Evolutionary conservation across 148 eudicot genomes (phyloP), one percentile per base, ranked within the genome.

Genomic region (Persicaria tinctoria): DNA sequence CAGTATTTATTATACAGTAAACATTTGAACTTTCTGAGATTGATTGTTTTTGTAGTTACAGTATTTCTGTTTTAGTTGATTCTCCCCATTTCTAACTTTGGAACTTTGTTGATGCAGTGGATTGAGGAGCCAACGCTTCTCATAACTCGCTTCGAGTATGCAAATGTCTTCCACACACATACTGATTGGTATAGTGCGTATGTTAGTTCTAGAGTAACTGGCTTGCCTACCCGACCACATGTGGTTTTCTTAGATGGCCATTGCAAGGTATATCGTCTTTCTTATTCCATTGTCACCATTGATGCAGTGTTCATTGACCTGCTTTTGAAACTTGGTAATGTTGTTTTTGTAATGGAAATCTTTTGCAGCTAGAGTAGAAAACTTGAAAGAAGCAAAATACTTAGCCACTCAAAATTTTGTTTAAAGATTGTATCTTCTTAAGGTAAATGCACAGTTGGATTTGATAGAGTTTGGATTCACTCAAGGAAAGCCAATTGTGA

Each of bases 121-220:
- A 77, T 95, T 78, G 96, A 95, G 81, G 97, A 95, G 83, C 97
- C 98, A 54, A 87, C 97, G 17, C 85, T 95, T 82, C 75, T 95
- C 55, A 77, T 95, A 63, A 95, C 97, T 4, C 93, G 97, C 54
- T 95, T 85, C 50, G 98, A 95, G 83, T 95, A 95, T 84, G 97
- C 97, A 50, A 95, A 95, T 82, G 80, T 92, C 51, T 95, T 95
- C 72, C 98, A 95, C 89, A 95, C 98, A 12, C 79, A 89, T 68
- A 95, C 98, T 5, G 98, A 95, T 79, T 95, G 97, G 97, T 95
- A 89, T 73, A 92, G 93, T 74, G 87, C 98, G 47, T 95, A 95
- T 38, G 97, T 89, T 57, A 81, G 93, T 80, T 87, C 98, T 46
- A 84, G 96, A 83, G 96, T 90, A 54, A 89, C 96, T 41, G 98